Evolutionary conservation across 202 grass and related monocot genomes (phyloP).

Genomic region (Brachypodium distachyon): DNA sequence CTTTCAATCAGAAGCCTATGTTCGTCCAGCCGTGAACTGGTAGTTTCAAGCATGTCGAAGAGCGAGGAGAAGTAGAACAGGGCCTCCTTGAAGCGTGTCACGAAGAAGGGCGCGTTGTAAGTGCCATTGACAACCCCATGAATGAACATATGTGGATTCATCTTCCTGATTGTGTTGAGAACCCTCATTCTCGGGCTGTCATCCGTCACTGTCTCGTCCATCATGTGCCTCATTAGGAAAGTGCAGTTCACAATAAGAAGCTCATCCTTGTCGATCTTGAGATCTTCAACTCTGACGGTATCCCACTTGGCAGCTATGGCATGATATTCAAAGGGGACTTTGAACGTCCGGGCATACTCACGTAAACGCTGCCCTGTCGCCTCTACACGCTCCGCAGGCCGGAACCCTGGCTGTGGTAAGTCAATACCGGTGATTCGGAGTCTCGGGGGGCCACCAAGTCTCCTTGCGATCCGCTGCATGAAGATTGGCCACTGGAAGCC

Average conservation of each 20-base stretch:
- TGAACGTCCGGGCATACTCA: conserved; percentile 57
- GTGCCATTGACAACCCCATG: conserved; percentile 57
- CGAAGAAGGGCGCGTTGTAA: conserved; percentile 67
- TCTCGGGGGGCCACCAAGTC: conserved; percentile 28
- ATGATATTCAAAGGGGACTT: conserved; percentile 57
- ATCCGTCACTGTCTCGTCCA: conserved; percentile 46
- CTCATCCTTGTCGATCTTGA: conserved; percentile 47
- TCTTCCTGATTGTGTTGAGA: conserved; percentile 51
- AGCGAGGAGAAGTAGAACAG: conserved; percentile 56
- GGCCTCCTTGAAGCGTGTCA: conserved; percentile 70
- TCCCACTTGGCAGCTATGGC: conserved; percentile 54
- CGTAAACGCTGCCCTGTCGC: conserved; percentile 42
- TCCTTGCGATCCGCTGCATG: conserved; percentile 35
- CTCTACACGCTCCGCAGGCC: conserved; percentile 46
- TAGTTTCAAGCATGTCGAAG: conserved; percentile 70
- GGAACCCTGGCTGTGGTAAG: conserved; percentile 52
- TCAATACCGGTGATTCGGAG: conserved; percentile 57
- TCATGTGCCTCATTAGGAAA: conserved; percentile 44
- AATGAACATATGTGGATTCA: conserved; percentile 56
- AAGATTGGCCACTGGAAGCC: conserved; percentile 77
- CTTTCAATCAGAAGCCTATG: conserved; percentile 52
- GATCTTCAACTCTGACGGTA: conserved; percentile 36
- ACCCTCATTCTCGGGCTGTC: conserved; percentile 66
- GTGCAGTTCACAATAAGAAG: conserved; percentile 55
- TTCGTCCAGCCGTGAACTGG: conserved; percentile 31